A percentile compares a stretch with the other conserved stretches of the same genome.
Conservation (phyloP, 768 basidiomycete species). For the Boletus insuetus region DNA sequence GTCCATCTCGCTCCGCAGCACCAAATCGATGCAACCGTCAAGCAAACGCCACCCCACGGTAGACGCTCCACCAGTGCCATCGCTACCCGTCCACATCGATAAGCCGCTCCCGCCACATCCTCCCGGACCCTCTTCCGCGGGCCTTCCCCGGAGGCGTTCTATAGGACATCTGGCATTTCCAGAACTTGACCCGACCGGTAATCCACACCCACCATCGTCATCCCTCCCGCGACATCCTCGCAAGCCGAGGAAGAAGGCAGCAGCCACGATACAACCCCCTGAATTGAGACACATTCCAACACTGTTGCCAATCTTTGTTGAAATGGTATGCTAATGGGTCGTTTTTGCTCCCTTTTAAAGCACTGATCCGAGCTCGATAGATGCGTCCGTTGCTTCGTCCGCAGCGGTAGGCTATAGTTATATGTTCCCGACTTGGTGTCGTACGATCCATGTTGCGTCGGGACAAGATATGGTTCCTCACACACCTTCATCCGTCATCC, state of each 20-base stretch:
- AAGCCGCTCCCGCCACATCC: conserved; percentile 44
- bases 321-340: conserved; percentile 62
- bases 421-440: background rate
- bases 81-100: conserved; percentile 28
- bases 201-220: conserved; percentile 3
- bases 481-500: background rate
- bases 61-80: conserved; percentile 44
- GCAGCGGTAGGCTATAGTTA: conserved; percentile 4
- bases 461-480: no score
- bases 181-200: background rate
- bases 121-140: conserved; percentile 12
- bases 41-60: conserved; percentile 23
- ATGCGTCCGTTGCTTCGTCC: conserved; percentile 34
- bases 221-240: conserved; percentile 11
- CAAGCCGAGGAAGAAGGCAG: conserved; percentile 44
- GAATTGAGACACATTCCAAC: conserved; percentile 75
- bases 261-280: conserved; percentile 60
- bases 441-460: background rate
- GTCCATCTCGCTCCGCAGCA: conserved; percentile 46
- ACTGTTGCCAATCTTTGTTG: conserved; percentile 84
- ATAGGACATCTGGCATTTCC: conserved; percentile 6
- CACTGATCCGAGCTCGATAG: conserved; percentile 22
- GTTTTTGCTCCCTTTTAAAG: background rate
- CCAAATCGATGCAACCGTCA: conserved; percentile 44
- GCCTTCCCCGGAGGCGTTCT: conserved; percentile 16